These are phyloP conservation scores for Phytophthora lateralis DNA, from an alignment of 352 stramenopile species.

Conservation along the genomic window DNA sequence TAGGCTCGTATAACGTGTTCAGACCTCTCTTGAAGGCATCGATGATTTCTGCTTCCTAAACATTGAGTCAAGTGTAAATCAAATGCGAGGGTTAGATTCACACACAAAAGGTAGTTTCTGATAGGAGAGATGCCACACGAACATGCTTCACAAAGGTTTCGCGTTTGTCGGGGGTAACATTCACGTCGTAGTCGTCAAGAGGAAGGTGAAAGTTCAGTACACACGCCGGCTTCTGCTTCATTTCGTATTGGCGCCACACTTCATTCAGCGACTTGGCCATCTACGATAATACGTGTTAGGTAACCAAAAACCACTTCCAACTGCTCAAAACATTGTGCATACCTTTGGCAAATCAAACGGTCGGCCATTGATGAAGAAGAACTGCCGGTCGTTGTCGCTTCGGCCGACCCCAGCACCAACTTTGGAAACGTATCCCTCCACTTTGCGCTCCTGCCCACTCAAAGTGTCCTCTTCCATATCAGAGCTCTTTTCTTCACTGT, in stretches of 20 bases:
- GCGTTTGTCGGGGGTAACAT: conserved; percentile 97
- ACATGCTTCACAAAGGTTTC: conserved; percentile 91
- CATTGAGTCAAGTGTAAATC: neutral
- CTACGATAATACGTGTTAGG: conserved; percentile 23
- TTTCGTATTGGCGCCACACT: conserved; percentile 91
- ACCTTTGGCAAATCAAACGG: conserved; percentile 94
- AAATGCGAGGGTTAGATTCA: neutral
- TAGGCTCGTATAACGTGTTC: conserved; percentile 69
- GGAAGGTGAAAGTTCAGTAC: conserved; percentile 93
- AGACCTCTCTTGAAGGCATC: conserved; percentile 64
- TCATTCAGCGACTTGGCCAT: conserved; percentile 85
- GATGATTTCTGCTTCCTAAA: conserved; percentile 62
- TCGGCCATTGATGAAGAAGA: conserved; percentile 96
- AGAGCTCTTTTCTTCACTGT: conserved; percentile 19
- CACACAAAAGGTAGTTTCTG: neutral
- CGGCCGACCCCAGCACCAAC: conserved; percentile 71
- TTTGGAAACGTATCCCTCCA: conserved; percentile 78
- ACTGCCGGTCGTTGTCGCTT: conserved; percentile 92
- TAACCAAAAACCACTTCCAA: neutral
- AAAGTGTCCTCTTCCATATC: conserved; percentile 27
- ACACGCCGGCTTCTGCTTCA: conserved; percentile 94
- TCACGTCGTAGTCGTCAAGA: conserved; percentile 93
- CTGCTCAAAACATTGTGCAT: neutral
- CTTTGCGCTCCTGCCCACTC: conserved; percentile 34
- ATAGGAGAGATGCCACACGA: conserved; percentile 10